Evolutionary conservation across 176 grass and related monocot species (phyloP), one percentile per base, ranked within the genome.

Genomic region (Secale cereale): DNA sequence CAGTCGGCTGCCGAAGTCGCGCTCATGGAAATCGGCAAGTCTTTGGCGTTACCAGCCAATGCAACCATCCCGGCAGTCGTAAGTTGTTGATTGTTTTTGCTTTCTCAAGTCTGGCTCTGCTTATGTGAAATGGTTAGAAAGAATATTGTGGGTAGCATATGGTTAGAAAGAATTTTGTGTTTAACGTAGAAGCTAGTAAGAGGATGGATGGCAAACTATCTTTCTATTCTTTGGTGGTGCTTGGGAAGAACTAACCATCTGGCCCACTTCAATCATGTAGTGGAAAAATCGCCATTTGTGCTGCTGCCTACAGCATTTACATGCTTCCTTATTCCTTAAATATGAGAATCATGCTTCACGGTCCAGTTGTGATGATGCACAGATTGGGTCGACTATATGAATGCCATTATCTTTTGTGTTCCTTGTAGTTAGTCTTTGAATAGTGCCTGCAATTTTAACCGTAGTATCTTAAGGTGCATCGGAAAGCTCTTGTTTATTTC

Each of bases 1-100:
- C 97, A 99, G 83, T 97, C 94, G 7, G 94, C 94, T 48, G 94
- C 92, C 27, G 94, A 94, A 71, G 85, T 94, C 74, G 92, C 94
- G 13, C 94, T 97, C 23, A 77, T 87, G 70, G 92, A 90, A 50
- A 92, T 94, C 5, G 78, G 79, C 59, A 89, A 79, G 37, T 94
- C 91, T 28, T 75, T 56, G 27, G 73, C 4, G 8, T 30, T 32
- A 19, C 57, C 76, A 22, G 16, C 45, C 52, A 76, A 57, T 35
- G 77, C 71, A 4, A 75, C n/a, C 61, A 89, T 85, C 60, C 82
- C 70, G 16, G 69, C 87, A 61, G 69, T 89, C 19, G 87, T 89
- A 89, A 89, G 87, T 81, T 27, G 25, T 52, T 85, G 27, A 68
- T 69, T 74, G 26, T 28, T 28, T 40, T 40, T 72, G 12, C 46